Evolutionary conservation across 2,329 filamentous ascomycete species (phyloP), one percentile per base, ranked within the genome.

Genomic region (Colletotrichum sidae): DNA sequence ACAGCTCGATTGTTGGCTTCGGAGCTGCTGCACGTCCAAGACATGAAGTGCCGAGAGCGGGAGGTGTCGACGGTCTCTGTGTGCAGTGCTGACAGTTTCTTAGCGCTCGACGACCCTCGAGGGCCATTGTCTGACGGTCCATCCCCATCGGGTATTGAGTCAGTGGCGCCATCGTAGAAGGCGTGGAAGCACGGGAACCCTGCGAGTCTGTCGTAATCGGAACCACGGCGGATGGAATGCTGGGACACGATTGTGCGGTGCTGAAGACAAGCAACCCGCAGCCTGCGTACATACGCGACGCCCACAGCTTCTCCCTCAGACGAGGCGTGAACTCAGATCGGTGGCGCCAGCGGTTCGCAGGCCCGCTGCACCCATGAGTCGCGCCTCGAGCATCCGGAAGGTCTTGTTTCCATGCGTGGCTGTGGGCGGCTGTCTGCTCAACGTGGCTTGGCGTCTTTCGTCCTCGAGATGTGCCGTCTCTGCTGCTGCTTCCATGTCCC

Each of bases 21-120:
- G 25, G 25, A 25, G 25, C 25, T 5, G 4, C 25, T 25, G 25
- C 34, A 17, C 34, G 12, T 12, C 45, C 50, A 37, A 57, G 55
- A 57, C 55, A 57, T 34, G 11, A 25, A 4, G 25, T 53, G 45
- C 57, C 39, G 51, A 45, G 61, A 47, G 41, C 61, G 35, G 61
- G 12, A 34, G 44, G 17, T 9, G 13, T n/a, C 10, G 34, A 12
- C 13, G 45, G 46, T 33, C 9, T 15, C 25, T 35, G 50, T 59
- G 7, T 13, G 25, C 8, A 35, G 8, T 7, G 25, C 25, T 5
- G 47, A 33, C 8, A n/a, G 12, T n/a, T 13, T 4, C 8, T n/a
- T 6, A 33, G 25, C 15, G 8, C 57, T 17, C 33, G 13, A n/a
- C 15, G 15, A 55, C 34, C 13, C 25, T 39, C 33, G 4, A 25